These are phyloP conservation scores for Thinopyrum obtusiflorum DNA, from an alignment of 202 grass and related monocot genomes.

Conservation along the genomic window DNA sequence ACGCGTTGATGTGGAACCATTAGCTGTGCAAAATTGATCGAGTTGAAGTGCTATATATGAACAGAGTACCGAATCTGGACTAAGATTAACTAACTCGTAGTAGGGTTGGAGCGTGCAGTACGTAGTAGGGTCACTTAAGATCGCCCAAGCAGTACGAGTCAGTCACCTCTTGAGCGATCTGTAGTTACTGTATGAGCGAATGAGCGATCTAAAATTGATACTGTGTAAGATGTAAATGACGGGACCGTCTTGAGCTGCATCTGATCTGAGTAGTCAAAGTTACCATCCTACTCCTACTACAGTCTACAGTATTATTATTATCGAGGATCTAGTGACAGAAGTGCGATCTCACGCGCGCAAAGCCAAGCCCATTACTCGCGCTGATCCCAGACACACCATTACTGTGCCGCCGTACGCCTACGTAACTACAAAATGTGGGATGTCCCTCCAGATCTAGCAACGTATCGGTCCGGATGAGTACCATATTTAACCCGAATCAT, in stretches of 20 bases:
- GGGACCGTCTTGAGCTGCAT: not conserved
- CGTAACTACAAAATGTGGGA: not conserved
- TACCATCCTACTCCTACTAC: not conserved
- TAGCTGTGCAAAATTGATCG: no score
- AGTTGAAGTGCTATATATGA: no score
- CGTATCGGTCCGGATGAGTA: not conserved
- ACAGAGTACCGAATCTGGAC: no score
- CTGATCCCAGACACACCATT: not conserved
- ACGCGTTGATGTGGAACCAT: no score
- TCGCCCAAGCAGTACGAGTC: not conserved
- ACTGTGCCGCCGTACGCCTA: not conserved
- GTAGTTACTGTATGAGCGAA: no score
- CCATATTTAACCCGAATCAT: not conserved
- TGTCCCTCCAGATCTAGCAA: not conserved
- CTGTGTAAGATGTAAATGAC: not conserved
- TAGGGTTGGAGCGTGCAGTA: not conserved
- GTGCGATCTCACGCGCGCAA: slow-evolving; percentile 5
- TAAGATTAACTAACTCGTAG: not conserved
- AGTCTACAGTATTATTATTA: not conserved
- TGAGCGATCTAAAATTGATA: not conserved
- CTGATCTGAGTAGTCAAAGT: slow-evolving; percentile 4
- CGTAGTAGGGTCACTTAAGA: not conserved
- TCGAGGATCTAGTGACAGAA: slow-evolving; percentile 18
- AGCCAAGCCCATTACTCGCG: not conserved
- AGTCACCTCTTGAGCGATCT: not conserved